These are phyloP conservation scores for Cokeromyces recurvatus DNA, from an alignment of 371 early-diverging fungal genomes.

Conservation along the genomic window DNA sequence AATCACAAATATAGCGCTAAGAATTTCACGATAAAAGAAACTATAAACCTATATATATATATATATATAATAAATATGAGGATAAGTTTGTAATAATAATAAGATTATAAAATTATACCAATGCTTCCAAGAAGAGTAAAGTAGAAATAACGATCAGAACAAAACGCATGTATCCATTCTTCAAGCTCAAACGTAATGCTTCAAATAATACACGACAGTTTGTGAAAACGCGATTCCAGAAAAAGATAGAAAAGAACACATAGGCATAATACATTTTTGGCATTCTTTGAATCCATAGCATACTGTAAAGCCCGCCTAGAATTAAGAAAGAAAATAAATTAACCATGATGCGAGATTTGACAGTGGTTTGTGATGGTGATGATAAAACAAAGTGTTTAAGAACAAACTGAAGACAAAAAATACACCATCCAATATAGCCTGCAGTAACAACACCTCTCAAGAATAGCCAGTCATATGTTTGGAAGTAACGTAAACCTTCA, in stretches of 20 bases:
- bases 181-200: conserved; percentile 21
- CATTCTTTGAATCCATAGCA: conserved; percentile 70
- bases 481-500: conserved; percentile 89
- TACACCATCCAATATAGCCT: conserved; percentile 94
- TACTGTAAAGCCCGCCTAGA: conserved; percentile 34
- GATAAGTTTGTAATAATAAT: background rate
- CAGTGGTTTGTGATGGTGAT: background rate
- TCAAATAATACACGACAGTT: conserved; percentile 22
- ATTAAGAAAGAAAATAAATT: conserved; percentile 34
- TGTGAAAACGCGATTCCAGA: conserved; percentile 72
- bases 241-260: conserved; percentile 76
- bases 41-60: conserved; percentile 69
- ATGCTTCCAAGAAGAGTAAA: conserved; percentile 56
- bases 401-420: conserved; percentile 75
- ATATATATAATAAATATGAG: too few species aligned
- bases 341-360: conserved; percentile 17
- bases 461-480: conserved; percentile 95
- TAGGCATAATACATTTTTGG: conserved; percentile 85
- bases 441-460: conserved; percentile 75
- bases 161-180: conserved; percentile 4
- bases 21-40: conserved; percentile 67
- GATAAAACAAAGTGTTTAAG: conserved; percentile 41
- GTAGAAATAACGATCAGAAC: conserved; percentile 30
- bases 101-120: conserved; percentile 40
- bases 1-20: conserved; percentile 49